Evolutionary conservation across 2,329 filamentous ascomycete genomes (phyloP).

Genomic region (Fusarium temperatum): DNA sequence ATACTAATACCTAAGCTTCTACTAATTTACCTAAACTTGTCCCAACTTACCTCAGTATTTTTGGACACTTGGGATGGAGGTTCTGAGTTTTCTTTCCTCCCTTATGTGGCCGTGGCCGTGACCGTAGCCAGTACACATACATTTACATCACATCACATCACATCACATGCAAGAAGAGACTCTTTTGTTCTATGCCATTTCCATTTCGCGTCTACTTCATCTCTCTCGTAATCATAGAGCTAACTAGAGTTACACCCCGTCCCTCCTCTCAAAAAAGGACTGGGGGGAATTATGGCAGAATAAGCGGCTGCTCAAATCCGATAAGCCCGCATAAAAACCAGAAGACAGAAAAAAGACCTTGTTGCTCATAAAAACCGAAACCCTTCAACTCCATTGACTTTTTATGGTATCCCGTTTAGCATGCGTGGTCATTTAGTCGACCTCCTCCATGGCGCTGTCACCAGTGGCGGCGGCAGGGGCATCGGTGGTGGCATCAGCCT

Average conservation of each 20-base stretch:
- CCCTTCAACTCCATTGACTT: slow-evolving; percentile 56
- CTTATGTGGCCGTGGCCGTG: too few relatives aligned
- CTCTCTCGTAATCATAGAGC: slow-evolving; percentile 53
- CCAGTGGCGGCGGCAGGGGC: slow-evolving; percentile 68
- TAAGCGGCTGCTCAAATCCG: slow-evolving; percentile 43
- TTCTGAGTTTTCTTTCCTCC: too few relatives aligned
- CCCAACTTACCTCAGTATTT: background rate
- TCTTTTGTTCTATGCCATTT: slow-evolving; percentile 43
- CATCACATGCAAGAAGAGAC: background rate
- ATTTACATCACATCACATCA: background rate
- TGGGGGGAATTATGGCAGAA: slow-evolving; percentile 48
- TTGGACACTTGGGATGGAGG: background rate
- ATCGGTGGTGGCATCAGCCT: slow-evolving; percentile 63
- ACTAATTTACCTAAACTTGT: background rate
- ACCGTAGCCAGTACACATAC: background rate
- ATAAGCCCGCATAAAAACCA: slow-evolving; percentile 43
- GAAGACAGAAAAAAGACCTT: slow-evolving; percentile 46
- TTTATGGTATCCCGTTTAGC: slow-evolving; percentile 51
- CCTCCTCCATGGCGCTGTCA: slow-evolving; percentile 99
- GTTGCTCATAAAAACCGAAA: slow-evolving; percentile 46
- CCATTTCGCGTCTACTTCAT: slow-evolving; percentile 52
- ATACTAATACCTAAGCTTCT: too few relatives aligned
- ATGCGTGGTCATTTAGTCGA: slow-evolving; percentile 74
- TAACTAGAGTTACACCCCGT: slow-evolving; percentile 53
- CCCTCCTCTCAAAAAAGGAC: slow-evolving; percentile 36